phyloP scores from a whole-genome alignment of 2,329 filamentous ascomycete genomes.

The Fusarium stilboides region DNA sequence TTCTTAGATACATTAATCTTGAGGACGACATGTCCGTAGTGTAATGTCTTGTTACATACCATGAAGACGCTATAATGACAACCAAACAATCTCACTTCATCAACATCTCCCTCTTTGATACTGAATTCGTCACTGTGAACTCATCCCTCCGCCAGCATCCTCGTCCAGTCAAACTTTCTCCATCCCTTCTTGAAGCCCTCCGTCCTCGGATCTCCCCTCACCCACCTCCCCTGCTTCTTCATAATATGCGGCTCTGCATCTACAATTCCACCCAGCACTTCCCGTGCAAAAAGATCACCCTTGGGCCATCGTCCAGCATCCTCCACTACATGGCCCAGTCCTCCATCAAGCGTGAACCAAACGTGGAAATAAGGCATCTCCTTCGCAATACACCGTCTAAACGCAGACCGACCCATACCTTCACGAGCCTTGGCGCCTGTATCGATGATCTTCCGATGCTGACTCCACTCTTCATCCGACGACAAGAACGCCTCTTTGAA shows the following conservation, averaged over 20 bases:
- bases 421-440: conserved; percentile 77
- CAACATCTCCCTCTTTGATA: neutral
- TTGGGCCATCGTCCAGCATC: conserved; percentile 87
- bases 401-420: conserved; percentile 82
- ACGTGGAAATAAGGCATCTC: conserved; percentile 99
- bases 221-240: conserved; percentile 92
- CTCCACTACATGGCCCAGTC: conserved; percentile 92
- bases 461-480: conserved; percentile 92
- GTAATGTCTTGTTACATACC: conserved; percentile 46
- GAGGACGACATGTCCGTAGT: conserved; percentile 30
- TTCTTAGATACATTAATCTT: conserved; percentile 48
- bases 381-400: conserved; percentile 86
- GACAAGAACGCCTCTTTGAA: conserved; percentile 95
- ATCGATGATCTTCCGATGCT: conserved; percentile 95
- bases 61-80: conserved; percentile 23
- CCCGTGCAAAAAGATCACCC: conserved; percentile 92
- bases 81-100: neutral
- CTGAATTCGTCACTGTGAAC: neutral
- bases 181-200: conserved; percentile 88
- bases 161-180: conserved; percentile 92
- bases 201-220: conserved; percentile 75
- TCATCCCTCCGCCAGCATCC: conserved; percentile 64
- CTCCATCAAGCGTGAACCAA: conserved; percentile 94
- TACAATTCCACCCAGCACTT: conserved; percentile 93
- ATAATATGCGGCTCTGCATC: conserved; percentile 86